These are phyloP conservation scores for Atkinsonella hypoxylon DNA, from an alignment of 2,329 filamentous ascomycete species.

Conservation along the genomic window DNA sequence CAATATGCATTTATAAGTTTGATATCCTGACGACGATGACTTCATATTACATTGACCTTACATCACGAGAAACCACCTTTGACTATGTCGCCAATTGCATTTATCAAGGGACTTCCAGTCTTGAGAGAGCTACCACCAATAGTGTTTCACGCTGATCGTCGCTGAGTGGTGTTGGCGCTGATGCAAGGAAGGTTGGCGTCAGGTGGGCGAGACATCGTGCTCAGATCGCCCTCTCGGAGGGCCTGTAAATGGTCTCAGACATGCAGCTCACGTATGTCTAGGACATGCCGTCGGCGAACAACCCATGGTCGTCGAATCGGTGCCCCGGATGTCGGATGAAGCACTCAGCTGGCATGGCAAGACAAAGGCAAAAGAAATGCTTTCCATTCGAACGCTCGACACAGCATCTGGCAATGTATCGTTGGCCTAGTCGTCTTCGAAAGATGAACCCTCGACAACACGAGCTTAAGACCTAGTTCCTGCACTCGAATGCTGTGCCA, in stretches of 20 bases:
- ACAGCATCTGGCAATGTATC: background rate
- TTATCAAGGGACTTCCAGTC: background rate
- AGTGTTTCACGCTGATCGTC: background rate
- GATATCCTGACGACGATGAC: background rate
- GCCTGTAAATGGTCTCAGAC: slow-evolving; percentile 24
- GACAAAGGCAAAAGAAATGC: background rate
- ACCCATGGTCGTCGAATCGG: slow-evolving; percentile 6
- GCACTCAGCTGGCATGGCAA: background rate
- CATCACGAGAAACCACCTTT: background rate
- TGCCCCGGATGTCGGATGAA: background rate
- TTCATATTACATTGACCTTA: background rate
- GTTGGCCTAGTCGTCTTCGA: background rate
- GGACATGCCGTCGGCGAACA: slow-evolving; percentile 21
- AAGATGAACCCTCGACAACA: background rate
- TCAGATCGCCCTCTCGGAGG: slow-evolving; percentile 24
- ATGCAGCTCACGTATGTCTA: slow-evolving; percentile 21
- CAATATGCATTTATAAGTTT: background rate
- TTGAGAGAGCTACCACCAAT: background rate
- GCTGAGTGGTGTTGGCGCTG: slow-evolving; percentile 4
- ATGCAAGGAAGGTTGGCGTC: slow-evolving; percentile 11
- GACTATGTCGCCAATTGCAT: background rate
- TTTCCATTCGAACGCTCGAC: background rate
- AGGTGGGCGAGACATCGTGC: slow-evolving; percentile 12
- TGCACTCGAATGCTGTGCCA: background rate
- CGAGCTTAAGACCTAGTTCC: background rate